Evolutionary conservation across 2,329 filamentous ascomycete genomes (phyloP).

Genomic region (Alternaria dauci): DNA sequence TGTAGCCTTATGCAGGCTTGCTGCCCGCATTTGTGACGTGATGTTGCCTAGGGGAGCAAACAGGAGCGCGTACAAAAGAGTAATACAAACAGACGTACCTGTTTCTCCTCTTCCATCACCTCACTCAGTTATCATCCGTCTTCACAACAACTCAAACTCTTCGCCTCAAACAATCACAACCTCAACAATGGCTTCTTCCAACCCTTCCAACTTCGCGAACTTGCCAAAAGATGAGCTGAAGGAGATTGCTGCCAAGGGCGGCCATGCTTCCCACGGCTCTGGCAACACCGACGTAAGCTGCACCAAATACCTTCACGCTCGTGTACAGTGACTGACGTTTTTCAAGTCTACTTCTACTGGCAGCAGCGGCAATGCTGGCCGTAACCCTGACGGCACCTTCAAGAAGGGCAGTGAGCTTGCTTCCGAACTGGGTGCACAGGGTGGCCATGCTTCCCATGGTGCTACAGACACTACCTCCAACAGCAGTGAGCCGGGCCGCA

Average conservation of each 20-base stretch:
- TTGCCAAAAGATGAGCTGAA: conserved; percentile 59
- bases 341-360: background rate
- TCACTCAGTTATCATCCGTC: background rate
- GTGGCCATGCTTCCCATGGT: conserved; percentile 47
- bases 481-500: conserved; percentile 37
- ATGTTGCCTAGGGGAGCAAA: conserved; percentile 25
- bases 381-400: conserved; percentile 53
- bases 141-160: conserved; percentile 5
- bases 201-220: conserved; percentile 64
- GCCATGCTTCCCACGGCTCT: conserved; percentile 51
- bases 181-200: conserved; percentile 51
- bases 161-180: background rate
- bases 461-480: conserved; percentile 14
- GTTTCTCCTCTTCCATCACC: background rate
- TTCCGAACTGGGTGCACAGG: conserved; percentile 49
- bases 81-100: conserved; percentile 19
- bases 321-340: background rate
- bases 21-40: conserved; percentile 28
- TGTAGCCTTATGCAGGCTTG: background rate
- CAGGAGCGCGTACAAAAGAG: conserved; percentile 18
- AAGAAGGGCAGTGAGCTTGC: conserved; percentile 49
- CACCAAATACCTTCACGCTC: background rate
- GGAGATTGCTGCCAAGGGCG: conserved; percentile 61
- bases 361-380: conserved; percentile 30
- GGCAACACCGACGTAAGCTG: conserved; percentile 3